Conservation (phyloP, 2,329 filamentous ascomycete genomes). For the Hypoxylon sp. region DNA sequence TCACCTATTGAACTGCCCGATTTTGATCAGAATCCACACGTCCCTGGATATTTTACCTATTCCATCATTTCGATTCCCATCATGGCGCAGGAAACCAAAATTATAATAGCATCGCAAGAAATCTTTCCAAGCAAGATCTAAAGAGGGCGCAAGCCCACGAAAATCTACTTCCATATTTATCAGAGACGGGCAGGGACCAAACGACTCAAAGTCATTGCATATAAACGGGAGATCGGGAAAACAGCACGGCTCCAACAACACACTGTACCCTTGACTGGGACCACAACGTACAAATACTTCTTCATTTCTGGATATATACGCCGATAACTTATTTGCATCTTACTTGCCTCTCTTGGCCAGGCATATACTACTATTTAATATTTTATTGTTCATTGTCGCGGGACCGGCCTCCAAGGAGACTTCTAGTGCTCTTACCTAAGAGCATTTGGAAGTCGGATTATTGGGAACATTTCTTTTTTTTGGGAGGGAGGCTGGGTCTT, state of each 20-base stretch:
- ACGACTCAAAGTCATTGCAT: slow-evolving; percentile 42
- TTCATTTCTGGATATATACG: slow-evolving; percentile 40
- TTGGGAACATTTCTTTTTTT: slow-evolving; percentile 8
- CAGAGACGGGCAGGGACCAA: slow-evolving; percentile 46
- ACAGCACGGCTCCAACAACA: slow-evolving; percentile 45
- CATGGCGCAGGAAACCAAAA: slow-evolving; percentile 28
- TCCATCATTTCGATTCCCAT: slow-evolving; percentile 29
- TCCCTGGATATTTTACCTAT: slow-evolving; percentile 9
- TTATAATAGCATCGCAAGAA: slow-evolving; percentile 41
- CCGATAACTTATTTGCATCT: slow-evolving; percentile 18
- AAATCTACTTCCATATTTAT: slow-evolving; percentile 36
- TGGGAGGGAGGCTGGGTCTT: slow-evolving; percentile 31
- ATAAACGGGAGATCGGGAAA: slow-evolving; percentile 42
- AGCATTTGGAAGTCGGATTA: slow-evolving; percentile 21
- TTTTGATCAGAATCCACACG: slow-evolving; percentile 25
- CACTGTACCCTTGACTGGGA: slow-evolving; percentile 28
- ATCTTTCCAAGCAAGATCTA: slow-evolving; percentile 45
- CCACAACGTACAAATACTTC: slow-evolving; percentile 5
- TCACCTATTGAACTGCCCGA: slow-evolving; percentile 7
- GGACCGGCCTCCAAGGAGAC: slow-evolving; percentile 36
- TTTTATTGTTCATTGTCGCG: slow-evolving; percentile 38
- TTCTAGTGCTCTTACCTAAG: slow-evolving; percentile 21
- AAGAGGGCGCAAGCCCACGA: slow-evolving; percentile 50
- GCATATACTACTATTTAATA: slow-evolving; percentile 34
- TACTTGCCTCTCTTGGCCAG: slow-evolving; percentile 14